A percentile compares a stretch with the other conserved stretches of the same genome.
Evolutionary conservation across 768 basidiomycete genomes (phyloP).

Genomic region (Paxillus involutus): DNA sequence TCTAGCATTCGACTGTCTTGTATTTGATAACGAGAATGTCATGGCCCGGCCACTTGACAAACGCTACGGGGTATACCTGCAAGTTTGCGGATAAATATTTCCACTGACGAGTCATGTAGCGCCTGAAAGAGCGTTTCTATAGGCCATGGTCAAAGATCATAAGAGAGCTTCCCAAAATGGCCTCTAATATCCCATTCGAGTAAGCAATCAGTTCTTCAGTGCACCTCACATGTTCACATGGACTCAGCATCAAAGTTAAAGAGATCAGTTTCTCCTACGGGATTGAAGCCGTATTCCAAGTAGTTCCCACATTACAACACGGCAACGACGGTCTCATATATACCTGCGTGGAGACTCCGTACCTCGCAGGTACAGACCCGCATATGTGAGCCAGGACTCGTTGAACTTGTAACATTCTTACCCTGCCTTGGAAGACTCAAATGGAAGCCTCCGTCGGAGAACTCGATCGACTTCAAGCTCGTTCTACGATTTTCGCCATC

Average conservation of each 20-base stretch:
- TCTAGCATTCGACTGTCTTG: constrained; percentile 91
- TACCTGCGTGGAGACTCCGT: constrained; percentile 84
- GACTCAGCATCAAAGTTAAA: constrained; percentile 78
- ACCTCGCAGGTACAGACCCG: constrained; percentile 78
- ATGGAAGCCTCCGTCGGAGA: constrained; percentile 98
- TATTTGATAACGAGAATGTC: constrained; percentile 81
- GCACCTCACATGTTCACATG: constrained; percentile 6
- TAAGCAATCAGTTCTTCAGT: constrained; percentile 38
- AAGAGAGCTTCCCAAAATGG: constrained; percentile 66
- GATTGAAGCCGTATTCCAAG: constrained; percentile 82
- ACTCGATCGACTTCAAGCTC: constrained; percentile 97
- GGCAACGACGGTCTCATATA: constrained; percentile 97
- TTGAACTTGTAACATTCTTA: neutral
- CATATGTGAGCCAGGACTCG: constrained; percentile 67
- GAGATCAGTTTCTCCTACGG: constrained; percentile 85
- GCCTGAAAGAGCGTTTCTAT: constrained; percentile 80
- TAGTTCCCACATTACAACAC: constrained; percentile 85
- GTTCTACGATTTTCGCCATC: constrained; percentile 88
- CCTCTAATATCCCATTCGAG: constrained; percentile 75
- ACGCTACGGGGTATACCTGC: constrained; percentile 78
- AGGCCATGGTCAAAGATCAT: constrained; percentile 76
- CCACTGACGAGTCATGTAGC: constrained; percentile 12
- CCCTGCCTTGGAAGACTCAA: constrained; percentile 63
- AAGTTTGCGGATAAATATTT: neutral
- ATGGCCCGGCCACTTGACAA: constrained; percentile 82